phyloP scores from a whole-genome alignment of 1,284 basidiomycete species.

The Chiua sp. region DNA sequence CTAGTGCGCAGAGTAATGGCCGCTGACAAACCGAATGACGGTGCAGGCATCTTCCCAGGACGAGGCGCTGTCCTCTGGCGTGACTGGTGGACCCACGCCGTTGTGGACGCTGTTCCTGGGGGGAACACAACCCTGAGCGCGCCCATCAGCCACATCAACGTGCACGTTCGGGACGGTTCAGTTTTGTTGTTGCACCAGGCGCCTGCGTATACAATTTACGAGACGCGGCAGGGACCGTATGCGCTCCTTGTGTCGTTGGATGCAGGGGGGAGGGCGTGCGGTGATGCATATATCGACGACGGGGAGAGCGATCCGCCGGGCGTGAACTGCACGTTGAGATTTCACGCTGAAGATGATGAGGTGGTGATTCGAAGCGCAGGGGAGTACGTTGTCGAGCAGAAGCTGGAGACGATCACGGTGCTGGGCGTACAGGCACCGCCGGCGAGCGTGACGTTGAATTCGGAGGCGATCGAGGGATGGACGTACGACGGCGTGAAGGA shows the following conservation, averaged over 20 bases:
- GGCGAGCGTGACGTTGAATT: background rate
- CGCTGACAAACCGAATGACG: too few species aligned
- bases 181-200: background rate
- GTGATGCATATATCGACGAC: background rate
- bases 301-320: background rate
- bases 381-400: background rate
- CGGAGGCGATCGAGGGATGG: background rate
- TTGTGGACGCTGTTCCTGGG: background rate
- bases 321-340: background rate
- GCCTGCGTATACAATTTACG: background rate
- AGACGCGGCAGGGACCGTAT: background rate
- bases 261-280: too few species aligned
- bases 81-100: background rate
- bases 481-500: too few species aligned
- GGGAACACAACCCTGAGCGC: background rate
- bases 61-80: too few species aligned
- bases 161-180: background rate
- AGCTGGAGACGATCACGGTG: background rate
- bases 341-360: background rate
- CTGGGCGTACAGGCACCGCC: background rate
- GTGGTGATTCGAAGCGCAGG: background rate
- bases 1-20: too few species aligned
- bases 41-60: too few species aligned
- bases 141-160: background rate
- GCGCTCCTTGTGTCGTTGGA: too few species aligned